These are phyloP conservation scores for Penicillium egyptiacum DNA, from an alignment of 495 filamentous ascomycete species.

Conservation along the genomic window DNA sequence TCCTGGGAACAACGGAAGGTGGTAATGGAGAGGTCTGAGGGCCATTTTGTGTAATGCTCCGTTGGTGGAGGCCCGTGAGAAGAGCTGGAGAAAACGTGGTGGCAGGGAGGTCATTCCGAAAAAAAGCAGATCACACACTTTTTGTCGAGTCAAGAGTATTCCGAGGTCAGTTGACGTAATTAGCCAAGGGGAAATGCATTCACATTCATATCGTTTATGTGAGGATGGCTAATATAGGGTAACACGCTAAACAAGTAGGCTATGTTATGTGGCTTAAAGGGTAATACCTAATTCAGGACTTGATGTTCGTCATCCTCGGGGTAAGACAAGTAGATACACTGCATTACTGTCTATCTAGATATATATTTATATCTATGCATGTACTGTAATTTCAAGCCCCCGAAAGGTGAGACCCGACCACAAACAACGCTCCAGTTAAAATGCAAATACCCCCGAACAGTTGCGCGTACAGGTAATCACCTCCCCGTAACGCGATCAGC, in stretches of 20 bases:
- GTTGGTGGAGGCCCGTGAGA: background rate
- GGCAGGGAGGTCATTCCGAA: background rate
- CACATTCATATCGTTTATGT: too few relatives aligned
- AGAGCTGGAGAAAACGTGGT: slow-evolving; percentile 1
- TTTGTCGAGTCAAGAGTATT: background rate
- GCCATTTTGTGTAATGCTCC: slow-evolving; percentile 5
- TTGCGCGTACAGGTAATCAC: slow-evolving; percentile 12
- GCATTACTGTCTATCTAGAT: background rate
- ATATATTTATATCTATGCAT: background rate
- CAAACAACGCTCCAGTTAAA: slow-evolving; percentile 10
- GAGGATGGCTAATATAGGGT: background rate
- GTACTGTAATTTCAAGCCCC: background rate
- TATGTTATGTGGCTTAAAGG: background rate
- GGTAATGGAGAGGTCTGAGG: slow-evolving; percentile 11
- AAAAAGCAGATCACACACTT: background rate
- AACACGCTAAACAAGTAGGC: background rate
- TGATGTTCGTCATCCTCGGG: background rate
- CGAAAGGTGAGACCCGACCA: slow-evolving; percentile 12
- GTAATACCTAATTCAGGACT: background rate
- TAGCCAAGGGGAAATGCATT: background rate
- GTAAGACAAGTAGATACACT: background rate
- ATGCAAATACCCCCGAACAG: slow-evolving; percentile 11
- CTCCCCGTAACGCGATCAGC: slow-evolving; percentile 10
- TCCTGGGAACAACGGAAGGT: slow-evolving; percentile 12
- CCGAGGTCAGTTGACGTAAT: background rate